These are phyloP conservation scores for Haematococcus sp. DNA, from an alignment of 139 green algal species.

Conservation along the genomic window DNA sequence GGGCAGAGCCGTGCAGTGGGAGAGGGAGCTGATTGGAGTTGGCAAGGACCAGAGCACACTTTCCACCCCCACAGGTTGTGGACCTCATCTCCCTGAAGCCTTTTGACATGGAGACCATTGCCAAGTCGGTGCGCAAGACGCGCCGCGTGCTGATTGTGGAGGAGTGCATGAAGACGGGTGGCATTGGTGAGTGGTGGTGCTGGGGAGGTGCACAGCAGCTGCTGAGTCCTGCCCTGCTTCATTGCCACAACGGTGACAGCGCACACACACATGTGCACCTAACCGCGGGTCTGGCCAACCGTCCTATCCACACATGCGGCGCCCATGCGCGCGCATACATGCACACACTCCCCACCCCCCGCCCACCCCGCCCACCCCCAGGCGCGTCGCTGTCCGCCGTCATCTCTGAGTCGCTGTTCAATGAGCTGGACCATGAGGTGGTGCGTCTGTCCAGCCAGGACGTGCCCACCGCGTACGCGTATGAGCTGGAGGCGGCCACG, in stretches of 20 bases:
- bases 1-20: no score
- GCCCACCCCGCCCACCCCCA: conserved; percentile 6
- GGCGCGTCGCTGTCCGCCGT: conserved; percentile 89
- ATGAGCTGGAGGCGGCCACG: conserved; percentile 90
- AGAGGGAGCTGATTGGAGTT: no score
- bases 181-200: conserved; percentile 63
- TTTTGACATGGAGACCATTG: conserved; percentile 95
- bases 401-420: conserved; percentile 90
- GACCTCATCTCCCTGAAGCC: conserved; percentile 97
- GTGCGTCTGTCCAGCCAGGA: conserved; percentile 74
- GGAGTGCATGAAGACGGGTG: conserved; percentile 97
- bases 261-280: no score
- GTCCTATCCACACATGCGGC: background rate
- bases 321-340: background rate
- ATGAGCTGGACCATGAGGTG: conserved; percentile 90
- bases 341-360: background rate
- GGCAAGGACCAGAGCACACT: no score
- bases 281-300: no score
- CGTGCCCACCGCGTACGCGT: conserved; percentile 91
- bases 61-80: conserved; percentile 83
- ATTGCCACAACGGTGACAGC: no score
- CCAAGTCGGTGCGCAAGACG: conserved; percentile 85
- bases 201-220: background rate
- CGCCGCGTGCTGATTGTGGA: conserved; percentile 88
- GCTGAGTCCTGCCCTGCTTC: background rate